Evolutionary conservation across 495 filamentous ascomycete genomes (phyloP).

Genomic region (Aspergillus leporis): DNA sequence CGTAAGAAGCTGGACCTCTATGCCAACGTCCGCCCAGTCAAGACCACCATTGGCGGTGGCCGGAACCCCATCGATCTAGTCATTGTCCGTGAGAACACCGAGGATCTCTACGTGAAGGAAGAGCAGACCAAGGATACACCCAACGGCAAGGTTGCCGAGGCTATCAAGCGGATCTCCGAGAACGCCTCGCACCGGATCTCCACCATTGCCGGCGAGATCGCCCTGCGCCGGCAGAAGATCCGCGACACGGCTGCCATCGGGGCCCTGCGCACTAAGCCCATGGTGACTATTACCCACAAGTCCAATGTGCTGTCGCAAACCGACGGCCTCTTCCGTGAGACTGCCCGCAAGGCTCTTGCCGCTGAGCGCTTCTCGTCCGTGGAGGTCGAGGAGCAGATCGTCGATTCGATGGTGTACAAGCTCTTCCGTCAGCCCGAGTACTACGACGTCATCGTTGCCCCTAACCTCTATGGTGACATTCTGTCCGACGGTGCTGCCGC

Average conservation of each 20-base stretch:
- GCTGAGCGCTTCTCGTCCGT: conserved; percentile 60
- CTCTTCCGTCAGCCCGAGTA: conserved; percentile 90
- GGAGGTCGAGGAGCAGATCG: conserved; percentile 92
- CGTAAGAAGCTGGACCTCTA: conserved; percentile 94
- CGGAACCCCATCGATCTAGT: conserved; percentile 84
- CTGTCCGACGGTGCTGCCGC: conserved; percentile 94
- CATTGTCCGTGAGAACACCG: conserved; percentile 97
- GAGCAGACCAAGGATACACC: conserved; percentile 75
- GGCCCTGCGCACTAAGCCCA: conserved; percentile 62
- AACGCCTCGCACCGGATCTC: conserved; percentile 80
- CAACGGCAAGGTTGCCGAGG: conserved; percentile 85
- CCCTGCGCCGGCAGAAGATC: conserved; percentile 79
- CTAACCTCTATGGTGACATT: conserved; percentile 97
- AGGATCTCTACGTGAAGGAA: conserved; percentile 98
- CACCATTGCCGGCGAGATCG: conserved; percentile 91
- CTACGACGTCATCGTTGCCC: conserved; percentile 98
- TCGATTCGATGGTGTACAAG: conserved; percentile 99
- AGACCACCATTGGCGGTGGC: conserved; percentile 62
- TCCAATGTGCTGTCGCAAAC: conserved; percentile 96
- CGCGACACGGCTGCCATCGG: conserved; percentile 50
- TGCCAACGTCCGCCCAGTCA: conserved; percentile 96
- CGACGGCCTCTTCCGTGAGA: conserved; percentile 90
- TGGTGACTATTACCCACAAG: conserved; percentile 98
- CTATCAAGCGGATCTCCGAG: conserved; percentile 94
- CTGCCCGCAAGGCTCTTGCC: conserved; percentile 69